A percentile compares a stretch with the other conserved stretches of the same genome.
Evolutionary conservation across 108 stramenopile genomes (phyloP).

Genomic region (Discostella stelligeroides): DNA sequence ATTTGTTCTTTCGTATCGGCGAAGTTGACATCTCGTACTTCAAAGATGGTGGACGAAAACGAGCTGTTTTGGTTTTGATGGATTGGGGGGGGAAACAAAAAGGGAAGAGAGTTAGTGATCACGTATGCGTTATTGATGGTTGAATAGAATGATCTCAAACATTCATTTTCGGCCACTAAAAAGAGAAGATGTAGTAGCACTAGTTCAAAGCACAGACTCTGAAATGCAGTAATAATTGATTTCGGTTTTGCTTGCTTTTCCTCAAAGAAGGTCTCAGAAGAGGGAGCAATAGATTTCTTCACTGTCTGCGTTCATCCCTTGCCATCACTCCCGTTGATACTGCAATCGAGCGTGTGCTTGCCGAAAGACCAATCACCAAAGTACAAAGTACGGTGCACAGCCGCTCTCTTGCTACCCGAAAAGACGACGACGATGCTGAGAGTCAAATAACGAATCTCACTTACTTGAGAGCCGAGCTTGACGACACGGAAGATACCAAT

Average conservation of each 20-base stretch:
- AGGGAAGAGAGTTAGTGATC: background rate
- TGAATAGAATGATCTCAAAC: background rate
- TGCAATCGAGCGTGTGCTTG: background rate
- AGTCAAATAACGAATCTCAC: constrained; percentile 1
- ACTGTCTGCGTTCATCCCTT: constrained; percentile 20
- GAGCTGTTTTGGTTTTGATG: constrained; percentile 15
- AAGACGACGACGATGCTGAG: background rate
- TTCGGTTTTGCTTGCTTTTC: constrained; percentile 54
- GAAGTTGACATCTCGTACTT: constrained; percentile 81
- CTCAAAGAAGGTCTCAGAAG: constrained; percentile 44
- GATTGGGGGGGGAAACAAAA: too few species aligned
- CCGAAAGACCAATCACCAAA: too few species aligned
- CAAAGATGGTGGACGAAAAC: constrained; percentile 90
- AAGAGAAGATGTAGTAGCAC: background rate
- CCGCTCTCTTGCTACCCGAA: background rate
- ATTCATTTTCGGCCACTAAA: background rate
- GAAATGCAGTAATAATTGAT: constrained; percentile 51
- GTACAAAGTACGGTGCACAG: too few species aligned
- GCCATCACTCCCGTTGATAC: background rate
- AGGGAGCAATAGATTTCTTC: constrained; percentile 51
- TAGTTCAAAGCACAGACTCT: constrained; percentile 30
- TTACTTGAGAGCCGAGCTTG: constrained; percentile 43
- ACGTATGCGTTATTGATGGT: background rate
- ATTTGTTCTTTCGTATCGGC: constrained; percentile 94
- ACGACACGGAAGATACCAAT: constrained; percentile 25